These are phyloP conservation scores for Zancudomyces culisetae DNA, from an alignment of 371 early-diverging fungal species.

Conservation along the genomic window DNA sequence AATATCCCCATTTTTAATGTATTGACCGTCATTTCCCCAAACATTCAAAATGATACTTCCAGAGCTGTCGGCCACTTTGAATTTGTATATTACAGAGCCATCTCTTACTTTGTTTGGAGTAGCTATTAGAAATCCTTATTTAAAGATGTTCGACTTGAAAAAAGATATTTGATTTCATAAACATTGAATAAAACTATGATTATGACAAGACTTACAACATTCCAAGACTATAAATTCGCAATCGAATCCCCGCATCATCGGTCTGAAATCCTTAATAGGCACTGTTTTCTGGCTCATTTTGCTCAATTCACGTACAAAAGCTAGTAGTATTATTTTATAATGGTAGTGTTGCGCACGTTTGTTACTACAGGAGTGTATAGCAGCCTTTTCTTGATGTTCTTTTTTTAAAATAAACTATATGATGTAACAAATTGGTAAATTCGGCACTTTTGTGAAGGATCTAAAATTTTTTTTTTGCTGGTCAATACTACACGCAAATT, in stretches of 20 bases:
- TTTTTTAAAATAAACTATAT: too few species aligned
- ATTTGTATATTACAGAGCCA: conserved; percentile 27
- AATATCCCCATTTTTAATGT: conserved; percentile 32
- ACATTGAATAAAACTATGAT: background rate
- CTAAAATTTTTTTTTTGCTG: too few species aligned
- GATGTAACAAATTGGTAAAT: too few species aligned
- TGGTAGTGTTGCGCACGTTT: too few species aligned
- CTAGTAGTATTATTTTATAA: too few species aligned
- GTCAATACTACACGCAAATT: too few species aligned
- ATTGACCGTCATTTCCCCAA: conserved; percentile 29
- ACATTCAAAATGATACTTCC: conserved; percentile 28
- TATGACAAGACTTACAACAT: conserved; percentile 24
- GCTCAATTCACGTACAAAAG: too few species aligned
- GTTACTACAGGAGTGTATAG: too few species aligned
- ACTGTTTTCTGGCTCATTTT: conserved; percentile 19
- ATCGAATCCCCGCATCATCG: conserved; percentile 27
- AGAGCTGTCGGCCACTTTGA: conserved; percentile 32
- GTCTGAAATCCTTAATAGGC: conserved; percentile 26
- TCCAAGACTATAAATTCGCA: conserved; percentile 38
- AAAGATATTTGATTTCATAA: background rate
- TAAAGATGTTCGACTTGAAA: background rate
- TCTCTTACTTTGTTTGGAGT: conserved; percentile 25
- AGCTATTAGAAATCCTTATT: conserved; percentile 7
- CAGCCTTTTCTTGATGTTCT: too few species aligned
- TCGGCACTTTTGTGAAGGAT: too few species aligned